Percentiles rank a stretch among this genome's conserved stretches.
Conservation (phyloP, 2,329 filamentous ascomycete species). For the Colletotrichum kahawae region DNA sequence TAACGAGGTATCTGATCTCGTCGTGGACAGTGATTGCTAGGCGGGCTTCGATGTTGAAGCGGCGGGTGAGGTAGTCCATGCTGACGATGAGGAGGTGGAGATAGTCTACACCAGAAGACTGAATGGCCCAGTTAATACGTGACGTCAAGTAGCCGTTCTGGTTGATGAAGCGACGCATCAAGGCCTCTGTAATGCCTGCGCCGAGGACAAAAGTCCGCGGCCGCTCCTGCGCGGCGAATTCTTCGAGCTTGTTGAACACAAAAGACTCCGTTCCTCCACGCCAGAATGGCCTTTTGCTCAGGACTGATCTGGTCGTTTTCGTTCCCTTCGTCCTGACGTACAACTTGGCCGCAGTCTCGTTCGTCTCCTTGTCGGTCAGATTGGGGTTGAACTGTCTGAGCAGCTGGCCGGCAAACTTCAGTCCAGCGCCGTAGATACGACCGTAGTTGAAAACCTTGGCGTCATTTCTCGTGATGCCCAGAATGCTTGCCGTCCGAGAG, state of each 20-base stretch:
- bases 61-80: constrained; percentile 92
- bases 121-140: constrained; percentile 98
- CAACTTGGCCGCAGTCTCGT: constrained; percentile 75
- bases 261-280: constrained; percentile 95
- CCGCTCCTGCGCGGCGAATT: constrained; percentile 93
- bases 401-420: constrained; percentile 90
- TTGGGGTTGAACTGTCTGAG: constrained; percentile 92
- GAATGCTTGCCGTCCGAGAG: constrained; percentile 87
- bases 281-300: constrained; percentile 86
- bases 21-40: constrained; percentile 95
- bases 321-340: constrained; percentile 91
- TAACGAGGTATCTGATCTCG: constrained; percentile 93
- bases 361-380: constrained; percentile 80
- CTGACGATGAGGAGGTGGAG: constrained; percentile 89
- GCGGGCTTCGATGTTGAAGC: constrained; percentile 84
- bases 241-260: constrained; percentile 97
- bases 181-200: constrained; percentile 93
- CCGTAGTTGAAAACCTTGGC: constrained; percentile 99
- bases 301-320: constrained; percentile 75
- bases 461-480: constrained; percentile 93
- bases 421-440: constrained; percentile 95
- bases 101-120: constrained; percentile 96
- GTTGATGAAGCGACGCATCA: constrained; percentile 86
- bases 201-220: constrained; percentile 91
- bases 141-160: constrained; percentile 94